Evolutionary conservation across 176 grass and related monocot genomes (phyloP).

Genomic region (Zea luxurians): DNA sequence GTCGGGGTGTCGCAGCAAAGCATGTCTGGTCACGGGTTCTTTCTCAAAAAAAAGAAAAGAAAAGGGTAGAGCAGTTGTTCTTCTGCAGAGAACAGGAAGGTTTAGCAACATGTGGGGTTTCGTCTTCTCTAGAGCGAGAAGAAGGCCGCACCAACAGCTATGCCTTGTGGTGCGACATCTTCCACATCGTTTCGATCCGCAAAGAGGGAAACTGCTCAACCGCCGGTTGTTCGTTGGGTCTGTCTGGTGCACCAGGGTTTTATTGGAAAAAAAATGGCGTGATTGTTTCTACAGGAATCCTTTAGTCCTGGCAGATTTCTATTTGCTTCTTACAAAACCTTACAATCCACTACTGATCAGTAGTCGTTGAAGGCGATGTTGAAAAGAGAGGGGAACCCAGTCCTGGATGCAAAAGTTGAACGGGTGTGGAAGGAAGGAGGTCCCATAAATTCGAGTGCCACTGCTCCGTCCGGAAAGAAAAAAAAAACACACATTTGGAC

Average conservation of each 20-base stretch:
- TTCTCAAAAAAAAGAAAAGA: background rate
- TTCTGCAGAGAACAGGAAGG: slow-evolving; percentile 1
- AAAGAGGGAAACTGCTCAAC: background rate
- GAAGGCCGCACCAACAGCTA: background rate
- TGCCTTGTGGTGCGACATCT: background rate
- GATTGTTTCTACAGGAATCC: background rate
- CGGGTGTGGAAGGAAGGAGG: background rate
- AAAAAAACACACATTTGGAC: background rate
- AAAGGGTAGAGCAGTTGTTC: background rate
- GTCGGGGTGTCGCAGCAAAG: background rate
- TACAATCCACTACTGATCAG: background rate
- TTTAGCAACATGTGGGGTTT: background rate
- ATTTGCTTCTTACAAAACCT: background rate
- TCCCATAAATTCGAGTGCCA: background rate
- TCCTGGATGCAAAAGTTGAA: background rate
- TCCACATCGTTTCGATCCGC: background rate
- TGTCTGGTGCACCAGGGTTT: background rate
- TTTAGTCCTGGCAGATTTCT: background rate
- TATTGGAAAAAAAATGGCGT: background rate
- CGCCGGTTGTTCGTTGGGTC: background rate
- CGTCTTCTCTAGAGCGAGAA: background rate
- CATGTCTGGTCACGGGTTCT: slow-evolving; percentile 1
- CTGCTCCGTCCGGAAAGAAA: background rate
- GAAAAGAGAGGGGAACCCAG: background rate
- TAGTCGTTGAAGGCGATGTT: background rate